Percentiles rank a stretch among this genome's conserved stretches.
Conservation (phyloP, 805 yeast species). For the Saccharomycopsis fermentans region DNA sequence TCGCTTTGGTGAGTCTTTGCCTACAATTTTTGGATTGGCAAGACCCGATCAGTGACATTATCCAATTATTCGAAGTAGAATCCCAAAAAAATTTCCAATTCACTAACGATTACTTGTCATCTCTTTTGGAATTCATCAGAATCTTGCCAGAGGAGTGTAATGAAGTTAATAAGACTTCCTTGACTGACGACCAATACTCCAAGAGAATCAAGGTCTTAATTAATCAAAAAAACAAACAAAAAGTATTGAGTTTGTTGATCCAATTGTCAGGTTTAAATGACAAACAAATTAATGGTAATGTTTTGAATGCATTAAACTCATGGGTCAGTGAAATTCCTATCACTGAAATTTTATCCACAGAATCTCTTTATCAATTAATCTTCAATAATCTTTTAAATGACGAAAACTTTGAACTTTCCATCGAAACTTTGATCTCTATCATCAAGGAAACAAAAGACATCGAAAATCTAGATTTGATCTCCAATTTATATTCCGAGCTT, state of each 20-base stretch:
- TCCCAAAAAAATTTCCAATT: slow-evolving; percentile 8
- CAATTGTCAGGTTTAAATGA: slow-evolving; percentile 24
- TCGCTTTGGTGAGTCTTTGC: slow-evolving; percentile 73
- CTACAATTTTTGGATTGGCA: slow-evolving; percentile 70
- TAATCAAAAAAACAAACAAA: slow-evolving; percentile 47
- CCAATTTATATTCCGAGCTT: slow-evolving; percentile 52
- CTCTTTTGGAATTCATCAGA: slow-evolving; percentile 68
- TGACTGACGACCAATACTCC: slow-evolving; percentile 73
- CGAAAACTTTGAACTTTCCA: slow-evolving; percentile 59
- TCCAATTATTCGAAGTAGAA: slow-evolving; percentile 29
- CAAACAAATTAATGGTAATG: slow-evolving; percentile 30
- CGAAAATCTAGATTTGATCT: slow-evolving; percentile 48
- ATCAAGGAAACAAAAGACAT: slow-evolving; percentile 75
- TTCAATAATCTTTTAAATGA: slow-evolving; percentile 50
- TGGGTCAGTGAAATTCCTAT: slow-evolving; percentile 88
- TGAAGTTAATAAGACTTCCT: slow-evolving; percentile 64
- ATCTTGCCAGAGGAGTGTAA: slow-evolving; percentile 86
- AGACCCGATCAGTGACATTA: slow-evolving; percentile 59
- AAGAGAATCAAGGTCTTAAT: slow-evolving; percentile 54
- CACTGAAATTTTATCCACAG: slow-evolving; percentile 49
- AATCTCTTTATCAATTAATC: slow-evolving; percentile 57
- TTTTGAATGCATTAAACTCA: slow-evolving; percentile 70
- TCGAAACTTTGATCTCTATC: slow-evolving; percentile 78
- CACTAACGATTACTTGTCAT: slow-evolving; percentile 20
- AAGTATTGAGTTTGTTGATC: slow-evolving; percentile 54